Base-by-base conservation (phyloP, 179 eudicot genomes). In the Carnegiea gigantea region DNA sequence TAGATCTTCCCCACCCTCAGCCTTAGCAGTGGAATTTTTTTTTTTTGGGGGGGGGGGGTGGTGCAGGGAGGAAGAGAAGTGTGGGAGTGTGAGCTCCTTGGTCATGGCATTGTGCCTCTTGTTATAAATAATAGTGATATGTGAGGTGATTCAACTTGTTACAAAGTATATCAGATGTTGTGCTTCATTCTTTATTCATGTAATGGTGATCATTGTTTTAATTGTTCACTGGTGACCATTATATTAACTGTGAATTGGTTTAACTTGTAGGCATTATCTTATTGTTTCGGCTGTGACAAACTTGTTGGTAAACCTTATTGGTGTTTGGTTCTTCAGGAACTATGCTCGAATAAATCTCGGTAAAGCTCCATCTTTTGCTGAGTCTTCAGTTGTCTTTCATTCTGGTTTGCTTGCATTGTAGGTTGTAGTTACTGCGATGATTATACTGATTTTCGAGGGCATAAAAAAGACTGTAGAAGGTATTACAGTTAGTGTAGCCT, bases 281-380 rank as follows among this genome's bases (percentile, higher is more conserved):
- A 85, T 94, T 80, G 87, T 94, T 86, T 96, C 99, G 46, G 98
- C 99, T 3, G 95, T 94, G 78, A 90, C 99, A 65, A 96, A 96
- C 86, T 79, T 96, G 89, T 85, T 93, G 89, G 98, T 96, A 89
- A 96, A 96, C 87, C 93, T 96, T 75, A 88, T 94, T 84, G 99
- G 99, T 71, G 97, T 96, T 85, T 96, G 99, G 99, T 96, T 96
- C 92, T 96, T 96, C 85, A 87, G 98, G 79, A 93, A 88, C 81
- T 94, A 96, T 84, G 98, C 99, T 38, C 97, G 99, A 30, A 82
- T 90, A 82, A 96, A 87, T 90, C 90, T 96, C 48, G 97, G 99
- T 94, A 86, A 84, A 87, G 73, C 78, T 79, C 28, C 43, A 7
- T 48, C 46, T 70, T 48, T 11, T 71, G 13, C n/a, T 54, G 20